Conservation (phyloP, 192 early-diverging fungal genomes). For the Anaeromyces robustus region DNA sequence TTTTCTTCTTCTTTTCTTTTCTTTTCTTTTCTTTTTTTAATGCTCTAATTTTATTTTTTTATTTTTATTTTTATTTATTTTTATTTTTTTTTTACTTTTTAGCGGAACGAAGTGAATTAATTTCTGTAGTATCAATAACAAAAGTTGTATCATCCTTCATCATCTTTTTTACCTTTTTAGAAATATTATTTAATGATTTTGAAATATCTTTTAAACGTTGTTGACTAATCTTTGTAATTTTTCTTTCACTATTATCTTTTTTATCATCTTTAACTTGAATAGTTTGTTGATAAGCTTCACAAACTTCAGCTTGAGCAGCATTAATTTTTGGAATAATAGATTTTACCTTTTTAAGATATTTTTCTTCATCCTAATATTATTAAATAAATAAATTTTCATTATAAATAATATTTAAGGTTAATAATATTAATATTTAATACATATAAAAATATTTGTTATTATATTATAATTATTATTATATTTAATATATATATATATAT, state of each 20-base stretch:
- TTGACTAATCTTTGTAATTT: background rate
- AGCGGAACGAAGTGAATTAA: background rate
- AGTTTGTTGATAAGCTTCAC: background rate
- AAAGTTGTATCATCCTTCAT: background rate
- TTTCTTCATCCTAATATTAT: background rate
- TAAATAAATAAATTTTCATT: background rate
- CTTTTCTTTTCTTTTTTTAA: too few species aligned
- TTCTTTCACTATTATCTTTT: background rate
- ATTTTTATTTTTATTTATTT: too few species aligned
- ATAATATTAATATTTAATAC: too few species aligned
- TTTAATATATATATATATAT: too few species aligned
- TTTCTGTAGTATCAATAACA: background rate
- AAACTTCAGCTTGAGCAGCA: background rate
- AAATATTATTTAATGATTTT: background rate
- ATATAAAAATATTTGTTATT: too few species aligned
- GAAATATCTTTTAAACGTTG: background rate
- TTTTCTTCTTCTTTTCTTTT: too few species aligned
- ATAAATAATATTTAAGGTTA: too few species aligned
- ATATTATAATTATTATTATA: too few species aligned
- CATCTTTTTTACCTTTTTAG: background rate
- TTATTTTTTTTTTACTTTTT: background rate
- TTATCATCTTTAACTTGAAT: background rate
- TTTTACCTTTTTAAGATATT: background rate
- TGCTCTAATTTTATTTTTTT: too few species aligned
- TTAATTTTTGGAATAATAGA: background rate